These are phyloP conservation scores for Paxillus involutus DNA, from an alignment of 768 basidiomycete species.

Conservation along the genomic window DNA sequence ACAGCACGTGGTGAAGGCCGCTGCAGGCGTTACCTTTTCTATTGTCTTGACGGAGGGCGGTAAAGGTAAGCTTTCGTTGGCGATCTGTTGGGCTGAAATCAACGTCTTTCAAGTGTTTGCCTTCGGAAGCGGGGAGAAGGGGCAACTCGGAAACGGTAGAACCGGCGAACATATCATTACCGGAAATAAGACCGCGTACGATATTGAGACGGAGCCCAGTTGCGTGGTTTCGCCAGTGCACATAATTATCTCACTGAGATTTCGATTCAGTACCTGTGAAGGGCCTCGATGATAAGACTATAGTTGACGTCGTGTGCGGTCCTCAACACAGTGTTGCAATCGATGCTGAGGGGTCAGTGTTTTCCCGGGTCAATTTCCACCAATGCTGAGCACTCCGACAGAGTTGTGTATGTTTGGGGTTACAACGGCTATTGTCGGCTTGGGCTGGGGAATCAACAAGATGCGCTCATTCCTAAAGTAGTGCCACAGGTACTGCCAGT, in stretches of 20 bases:
- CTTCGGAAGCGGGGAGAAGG: constrained; percentile 89
- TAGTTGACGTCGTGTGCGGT: constrained; percentile 81
- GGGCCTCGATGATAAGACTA: constrained; percentile 73
- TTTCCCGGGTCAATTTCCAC: background rate
- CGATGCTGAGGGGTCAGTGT: constrained; percentile 66
- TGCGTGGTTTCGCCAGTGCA: constrained; percentile 30
- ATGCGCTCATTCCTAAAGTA: constrained; percentile 74
- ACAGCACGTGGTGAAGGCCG: constrained; percentile 69
- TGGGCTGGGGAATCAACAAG: constrained; percentile 84
- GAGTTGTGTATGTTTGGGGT: constrained; percentile 82
- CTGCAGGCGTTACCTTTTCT: constrained; percentile 84
- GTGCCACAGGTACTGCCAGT: constrained; percentile 66
- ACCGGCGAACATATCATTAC: constrained; percentile 91
- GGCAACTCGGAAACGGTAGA: constrained; percentile 89
- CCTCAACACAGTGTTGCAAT: constrained; percentile 86
- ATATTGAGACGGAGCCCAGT: constrained; percentile 71
- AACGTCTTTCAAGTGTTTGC: constrained; percentile 61
- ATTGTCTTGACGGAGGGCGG: constrained; percentile 82
- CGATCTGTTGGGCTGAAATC: background rate
- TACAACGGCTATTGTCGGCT: constrained; percentile 91
- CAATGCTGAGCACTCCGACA: constrained; percentile 28
- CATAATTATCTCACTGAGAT: constrained; percentile 4
- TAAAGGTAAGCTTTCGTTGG: constrained; percentile 49
- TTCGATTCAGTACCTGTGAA: constrained; percentile 61
- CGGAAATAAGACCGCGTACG: constrained; percentile 81